A percentile compares a stretch with the other conserved stretches of the same genome.
phyloP scores from a whole-genome alignment of 73 alveolate genomes.

The Effrenium voratum region DNA sequence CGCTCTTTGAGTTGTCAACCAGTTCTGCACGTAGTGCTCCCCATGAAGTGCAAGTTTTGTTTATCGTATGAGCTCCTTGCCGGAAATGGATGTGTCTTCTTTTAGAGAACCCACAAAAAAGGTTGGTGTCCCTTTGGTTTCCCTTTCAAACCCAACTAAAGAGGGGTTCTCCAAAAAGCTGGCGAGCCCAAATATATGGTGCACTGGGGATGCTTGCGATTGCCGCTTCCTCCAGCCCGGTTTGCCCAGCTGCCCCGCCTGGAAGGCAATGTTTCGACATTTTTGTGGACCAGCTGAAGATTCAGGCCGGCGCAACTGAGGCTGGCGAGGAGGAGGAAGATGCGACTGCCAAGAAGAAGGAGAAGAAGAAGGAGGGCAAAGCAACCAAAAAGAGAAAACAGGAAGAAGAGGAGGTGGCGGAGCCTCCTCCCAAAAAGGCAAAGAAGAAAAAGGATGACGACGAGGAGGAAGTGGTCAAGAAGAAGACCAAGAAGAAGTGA shows the following conservation, averaged over 20 bases:
- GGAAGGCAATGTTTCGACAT: constrained; percentile 87
- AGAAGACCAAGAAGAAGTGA: constrained; percentile 73
- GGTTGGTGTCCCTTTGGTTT: too few relatives aligned
- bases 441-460: constrained; percentile 60
- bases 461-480: constrained; percentile 43
- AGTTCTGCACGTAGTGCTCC: too few relatives aligned
- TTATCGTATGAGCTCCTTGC: too few relatives aligned
- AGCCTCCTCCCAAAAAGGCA: constrained; percentile 18
- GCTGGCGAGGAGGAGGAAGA: constrained; percentile 63
- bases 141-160: too few relatives aligned
- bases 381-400: constrained; percentile 24
- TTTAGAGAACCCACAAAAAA: too few relatives aligned
- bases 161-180: too few relatives aligned
- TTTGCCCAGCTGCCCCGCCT: too few relatives aligned
- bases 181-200: too few relatives aligned
- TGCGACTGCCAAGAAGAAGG: constrained; percentile 26
- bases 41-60: too few relatives aligned
- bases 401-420: constrained; percentile 72
- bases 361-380: constrained; percentile 43
- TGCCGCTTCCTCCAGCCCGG: background rate
- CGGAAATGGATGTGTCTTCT: too few relatives aligned
- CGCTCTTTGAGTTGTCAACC: too few relatives aligned
- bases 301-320: constrained; percentile 74
- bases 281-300: constrained; percentile 91
- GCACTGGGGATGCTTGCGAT: background rate